These are phyloP conservation scores for Solanum bulbocastanum DNA, from an alignment of 257 asterid genomes.

Conservation along the genomic window DNA sequence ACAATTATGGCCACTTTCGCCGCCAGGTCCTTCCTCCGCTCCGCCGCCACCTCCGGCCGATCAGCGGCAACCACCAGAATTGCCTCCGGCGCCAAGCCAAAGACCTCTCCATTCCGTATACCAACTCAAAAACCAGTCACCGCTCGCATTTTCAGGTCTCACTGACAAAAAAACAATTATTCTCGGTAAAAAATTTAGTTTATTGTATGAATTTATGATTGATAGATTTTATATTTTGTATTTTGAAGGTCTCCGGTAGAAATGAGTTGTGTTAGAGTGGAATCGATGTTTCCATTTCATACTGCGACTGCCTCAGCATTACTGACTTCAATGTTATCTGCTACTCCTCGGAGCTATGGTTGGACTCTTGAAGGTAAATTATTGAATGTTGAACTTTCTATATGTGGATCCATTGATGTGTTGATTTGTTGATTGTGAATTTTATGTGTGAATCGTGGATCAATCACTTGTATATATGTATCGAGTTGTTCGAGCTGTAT, in stretches of 20 bases:
- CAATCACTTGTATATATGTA: background rate
- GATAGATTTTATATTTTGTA: background rate
- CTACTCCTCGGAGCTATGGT: constrained; percentile 12
- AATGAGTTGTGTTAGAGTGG: constrained; percentile 7
- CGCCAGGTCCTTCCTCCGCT: constrained; percentile 11
- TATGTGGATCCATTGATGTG: background rate
- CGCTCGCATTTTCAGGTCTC: constrained; percentile 14
- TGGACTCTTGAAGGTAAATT: constrained; percentile 17
- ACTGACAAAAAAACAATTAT: background rate
- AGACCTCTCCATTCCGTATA: constrained; percentile 3
- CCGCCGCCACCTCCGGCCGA: constrained; percentile 7
- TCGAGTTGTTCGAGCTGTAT: background rate
- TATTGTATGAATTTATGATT: background rate
- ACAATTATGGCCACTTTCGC: constrained; percentile 2
- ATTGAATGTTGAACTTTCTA: background rate
- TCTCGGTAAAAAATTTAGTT: background rate
- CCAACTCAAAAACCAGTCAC: constrained; percentile 6
- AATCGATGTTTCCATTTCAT: constrained; percentile 15
- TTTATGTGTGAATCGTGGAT: background rate
- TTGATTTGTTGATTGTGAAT: background rate
- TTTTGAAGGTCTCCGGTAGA: constrained; percentile 16
- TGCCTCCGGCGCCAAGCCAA: background rate
- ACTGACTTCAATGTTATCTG: constrained; percentile 16
- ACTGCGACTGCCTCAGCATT: constrained; percentile 16
- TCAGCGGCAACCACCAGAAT: constrained; percentile 2